Conservation (phyloP, 2,329 filamentous ascomycete genomes). For the Epichloe glyceriae region DNA sequence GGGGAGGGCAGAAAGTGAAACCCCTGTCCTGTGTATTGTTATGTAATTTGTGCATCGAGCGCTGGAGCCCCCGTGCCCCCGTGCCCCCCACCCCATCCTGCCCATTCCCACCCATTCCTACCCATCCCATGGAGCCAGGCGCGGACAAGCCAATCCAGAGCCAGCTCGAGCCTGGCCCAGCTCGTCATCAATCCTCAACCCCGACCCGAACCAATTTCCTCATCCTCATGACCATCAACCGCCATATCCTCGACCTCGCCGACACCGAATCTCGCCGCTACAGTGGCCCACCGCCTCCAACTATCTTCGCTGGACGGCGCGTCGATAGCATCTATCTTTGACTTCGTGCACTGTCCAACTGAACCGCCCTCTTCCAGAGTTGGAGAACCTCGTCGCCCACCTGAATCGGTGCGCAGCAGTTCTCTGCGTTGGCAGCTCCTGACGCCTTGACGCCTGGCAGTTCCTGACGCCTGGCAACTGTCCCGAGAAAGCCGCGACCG, state of each 20-base stretch:
- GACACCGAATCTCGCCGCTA: background rate
- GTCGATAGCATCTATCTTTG: background rate
- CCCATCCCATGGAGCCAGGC: too few relatives aligned
- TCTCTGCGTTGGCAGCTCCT: background rate
- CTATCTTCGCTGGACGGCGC: background rate
- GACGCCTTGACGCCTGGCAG: background rate
- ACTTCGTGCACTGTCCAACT: background rate
- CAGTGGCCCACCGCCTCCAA: background rate
- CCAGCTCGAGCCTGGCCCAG: too few relatives aligned
- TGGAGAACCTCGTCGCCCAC: too few relatives aligned
- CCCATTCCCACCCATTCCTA: too few relatives aligned
- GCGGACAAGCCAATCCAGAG: too few relatives aligned
- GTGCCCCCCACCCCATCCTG: too few relatives aligned
- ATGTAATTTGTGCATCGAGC: too few relatives aligned
- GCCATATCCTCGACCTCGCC: constrained; percentile 1
- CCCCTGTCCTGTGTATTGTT: too few relatives aligned
- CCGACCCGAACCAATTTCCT: background rate
- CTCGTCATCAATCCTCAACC: constrained; percentile 4
- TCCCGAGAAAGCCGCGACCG: background rate
- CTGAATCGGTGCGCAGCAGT: background rate
- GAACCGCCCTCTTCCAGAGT: too few relatives aligned
- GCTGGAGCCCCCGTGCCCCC: too few relatives aligned
- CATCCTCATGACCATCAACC: background rate
- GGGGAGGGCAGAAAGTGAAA: background rate
- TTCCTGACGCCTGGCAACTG: background rate